A percentile compares a stretch with the other conserved stretches of the same genome.
phyloP scores from a whole-genome alignment of 2,329 filamentous ascomycete species.

The Xylariaceae sp. region DNA sequence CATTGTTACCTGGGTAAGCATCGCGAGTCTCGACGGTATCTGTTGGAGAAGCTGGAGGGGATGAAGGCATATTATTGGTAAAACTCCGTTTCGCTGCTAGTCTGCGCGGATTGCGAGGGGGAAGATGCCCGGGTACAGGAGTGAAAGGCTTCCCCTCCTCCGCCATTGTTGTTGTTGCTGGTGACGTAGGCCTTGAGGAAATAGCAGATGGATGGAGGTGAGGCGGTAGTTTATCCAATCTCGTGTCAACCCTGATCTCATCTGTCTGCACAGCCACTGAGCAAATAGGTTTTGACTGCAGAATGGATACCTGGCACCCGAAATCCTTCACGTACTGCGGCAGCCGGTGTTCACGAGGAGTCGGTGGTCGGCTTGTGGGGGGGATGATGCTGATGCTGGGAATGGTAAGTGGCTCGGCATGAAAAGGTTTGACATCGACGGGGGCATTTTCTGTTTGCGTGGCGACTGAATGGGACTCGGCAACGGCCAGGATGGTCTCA shows the following conservation, averaged over 20 bases:
- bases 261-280: conserved; percentile 74
- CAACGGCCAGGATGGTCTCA: conserved; percentile 32
- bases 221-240: conserved; percentile 67
- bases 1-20: conserved; percentile 73
- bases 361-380: conserved; percentile 76
- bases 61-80: conserved; percentile 43
- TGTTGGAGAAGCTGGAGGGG: conserved; percentile 34
- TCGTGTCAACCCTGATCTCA: conserved; percentile 78
- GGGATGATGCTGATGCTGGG: conserved; percentile 91
- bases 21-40: conserved; percentile 48
- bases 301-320: conserved; percentile 70
- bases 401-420: conserved; percentile 45
- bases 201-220: conserved; percentile 79
- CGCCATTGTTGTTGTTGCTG: conserved; percentile 29
- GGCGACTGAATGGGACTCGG: conserved; percentile 48
- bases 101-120: conserved; percentile 58
- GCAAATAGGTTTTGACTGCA: conserved; percentile 45
- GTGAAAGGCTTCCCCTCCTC: conserved; percentile 42
- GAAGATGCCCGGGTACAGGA: conserved; percentile 48
- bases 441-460: conserved; percentile 56
- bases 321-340: conserved; percentile 81
- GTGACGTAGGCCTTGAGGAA: conserved; percentile 55
- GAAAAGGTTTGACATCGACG: conserved; percentile 25
- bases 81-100: conserved; percentile 43
- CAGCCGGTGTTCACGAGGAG: conserved; percentile 68